Percentiles rank a stretch among this genome's conserved stretches.
Evolutionary conservation across 805 yeast species (phyloP).

Genomic region (Candida namnaoensis): DNA sequence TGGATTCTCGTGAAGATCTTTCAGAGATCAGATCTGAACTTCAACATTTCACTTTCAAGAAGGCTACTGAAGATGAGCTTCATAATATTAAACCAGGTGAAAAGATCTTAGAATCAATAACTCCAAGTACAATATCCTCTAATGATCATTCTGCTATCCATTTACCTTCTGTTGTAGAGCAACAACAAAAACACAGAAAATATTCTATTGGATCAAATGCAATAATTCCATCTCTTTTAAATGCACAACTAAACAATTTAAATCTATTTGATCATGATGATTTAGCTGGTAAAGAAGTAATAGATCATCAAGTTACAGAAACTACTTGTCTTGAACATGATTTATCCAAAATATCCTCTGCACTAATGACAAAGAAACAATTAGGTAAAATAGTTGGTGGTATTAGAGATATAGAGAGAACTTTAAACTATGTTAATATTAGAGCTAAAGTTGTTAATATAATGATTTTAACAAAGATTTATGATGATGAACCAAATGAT

Average conservation of each 20-base stretch:
- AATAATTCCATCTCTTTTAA: slow-evolving; percentile 15
- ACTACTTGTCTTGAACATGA: slow-evolving; percentile 3
- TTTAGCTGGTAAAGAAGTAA: not conserved
- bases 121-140: slow-evolving; percentile 4
- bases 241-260: slow-evolving; percentile 18
- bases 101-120: slow-evolving; percentile 10
- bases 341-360: slow-evolving; percentile 8
- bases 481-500: slow-evolving; percentile 21
- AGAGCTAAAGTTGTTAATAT: slow-evolving; percentile 15
- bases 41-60: slow-evolving; percentile 1
- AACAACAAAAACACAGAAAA: slow-evolving; percentile 1
- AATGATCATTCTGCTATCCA: slow-evolving; percentile 3
- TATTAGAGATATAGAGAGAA: slow-evolving; percentile 20
- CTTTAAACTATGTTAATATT: slow-evolving; percentile 20
- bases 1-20: no score
- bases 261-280: slow-evolving; percentile 13
- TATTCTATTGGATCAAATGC: slow-evolving; percentile 15
- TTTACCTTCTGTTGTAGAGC: not conserved
- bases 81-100: slow-evolving; percentile 5
- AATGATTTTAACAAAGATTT: slow-evolving; percentile 21
- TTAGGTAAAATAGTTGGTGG: slow-evolving; percentile 17
- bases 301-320: slow-evolving; percentile 1
- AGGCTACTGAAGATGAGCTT: not conserved
- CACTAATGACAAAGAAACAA: slow-evolving; percentile 18
- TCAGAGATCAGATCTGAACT: not conserved